Percentiles rank a stretch among this genome's conserved stretches.
Evolutionary conservation across 2,329 filamentous ascomycete genomes (phyloP).

Genomic region (Monosporascus sp.): DNA sequence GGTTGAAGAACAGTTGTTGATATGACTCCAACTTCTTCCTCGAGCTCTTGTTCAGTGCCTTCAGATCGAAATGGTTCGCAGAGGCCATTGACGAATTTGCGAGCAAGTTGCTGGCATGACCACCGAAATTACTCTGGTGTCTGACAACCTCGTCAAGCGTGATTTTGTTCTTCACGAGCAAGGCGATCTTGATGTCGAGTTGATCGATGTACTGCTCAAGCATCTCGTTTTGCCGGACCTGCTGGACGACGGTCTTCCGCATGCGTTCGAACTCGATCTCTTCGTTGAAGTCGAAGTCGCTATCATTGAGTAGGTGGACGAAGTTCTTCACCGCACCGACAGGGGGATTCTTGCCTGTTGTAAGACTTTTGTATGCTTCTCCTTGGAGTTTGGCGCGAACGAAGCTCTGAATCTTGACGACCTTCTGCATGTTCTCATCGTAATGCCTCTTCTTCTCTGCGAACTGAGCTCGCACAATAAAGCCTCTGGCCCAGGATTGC

Average conservation of each 20-base stretch:
- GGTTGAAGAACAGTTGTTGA: conserved; percentile 93
- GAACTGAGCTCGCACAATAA: conserved; percentile 69
- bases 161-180: conserved; percentile 99
- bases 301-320: conserved; percentile 94
- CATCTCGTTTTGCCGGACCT: conserved; percentile 95
- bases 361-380: conserved; percentile 96
- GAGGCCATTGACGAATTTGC: conserved; percentile 86
- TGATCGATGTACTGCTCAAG: conserved; percentile 98
- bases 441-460: conserved; percentile 84
- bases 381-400: conserved; percentile 92
- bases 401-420: conserved; percentile 97
- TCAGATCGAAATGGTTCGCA: conserved; percentile 90
- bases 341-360: conserved; percentile 91
- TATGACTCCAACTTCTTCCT: conserved; percentile 94
- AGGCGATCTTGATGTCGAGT: conserved; percentile 96
- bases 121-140: conserved; percentile 93
- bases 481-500: conserved; percentile 70
- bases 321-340: conserved; percentile 98
- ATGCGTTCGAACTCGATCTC: conserved; percentile 95
- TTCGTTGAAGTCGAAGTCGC: conserved; percentile 97
- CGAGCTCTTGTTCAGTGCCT: conserved; percentile 95
- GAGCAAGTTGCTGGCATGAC: conserved; percentile 77
- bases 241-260: conserved; percentile 92
- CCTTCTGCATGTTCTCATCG: conserved; percentile 96
- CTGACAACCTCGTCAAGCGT: conserved; percentile 96